Evolutionary conservation across 768 basidiomycete genomes (phyloP).

Genomic region (Boletellus sp.): DNA sequence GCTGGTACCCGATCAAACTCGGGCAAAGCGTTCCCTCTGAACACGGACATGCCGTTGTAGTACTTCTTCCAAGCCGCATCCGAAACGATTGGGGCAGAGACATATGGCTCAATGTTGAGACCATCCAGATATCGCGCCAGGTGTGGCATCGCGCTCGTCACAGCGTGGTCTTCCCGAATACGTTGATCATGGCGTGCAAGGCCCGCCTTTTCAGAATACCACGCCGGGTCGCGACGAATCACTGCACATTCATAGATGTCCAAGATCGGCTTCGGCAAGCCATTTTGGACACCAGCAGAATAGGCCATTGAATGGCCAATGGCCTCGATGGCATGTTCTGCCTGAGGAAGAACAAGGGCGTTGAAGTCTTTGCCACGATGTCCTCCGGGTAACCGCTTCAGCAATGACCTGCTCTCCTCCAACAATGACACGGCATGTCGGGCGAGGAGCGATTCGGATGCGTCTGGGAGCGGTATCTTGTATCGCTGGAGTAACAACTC

Average conservation of each 20-base stretch:
- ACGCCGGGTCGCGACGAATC: constrained; percentile 52
- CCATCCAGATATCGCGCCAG: constrained; percentile 39
- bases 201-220: constrained; percentile 54
- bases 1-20: constrained; percentile 14
- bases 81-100: constrained; percentile 52
- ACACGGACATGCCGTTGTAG: constrained; percentile 36
- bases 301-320: constrained; percentile 63
- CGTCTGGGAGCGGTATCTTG: constrained; percentile 42
- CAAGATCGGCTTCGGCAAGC: constrained; percentile 46
- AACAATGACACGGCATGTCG: constrained; percentile 45
- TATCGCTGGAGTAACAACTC: constrained; percentile 58
- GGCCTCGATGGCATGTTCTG: constrained; percentile 51
- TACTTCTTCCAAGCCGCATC: constrained; percentile 47
- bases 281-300: constrained; percentile 44
- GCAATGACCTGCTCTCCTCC: constrained; percentile 43
- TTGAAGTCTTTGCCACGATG: constrained; percentile 39
- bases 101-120: constrained; percentile 47
- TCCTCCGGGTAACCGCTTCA: constrained; percentile 30
- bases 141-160: constrained; percentile 42
- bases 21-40: constrained; percentile 41
- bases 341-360: constrained; percentile 52
- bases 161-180: constrained; percentile 43
- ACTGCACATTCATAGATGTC: constrained; percentile 54
- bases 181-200: constrained; percentile 48
- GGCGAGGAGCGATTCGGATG: constrained; percentile 49